A percentile compares a stretch with the other conserved stretches of the same genome.
These are phyloP conservation scores for Epichloe sp. DNA, from an alignment of 2,329 filamentous ascomycete genomes.

Conservation along the genomic window DNA sequence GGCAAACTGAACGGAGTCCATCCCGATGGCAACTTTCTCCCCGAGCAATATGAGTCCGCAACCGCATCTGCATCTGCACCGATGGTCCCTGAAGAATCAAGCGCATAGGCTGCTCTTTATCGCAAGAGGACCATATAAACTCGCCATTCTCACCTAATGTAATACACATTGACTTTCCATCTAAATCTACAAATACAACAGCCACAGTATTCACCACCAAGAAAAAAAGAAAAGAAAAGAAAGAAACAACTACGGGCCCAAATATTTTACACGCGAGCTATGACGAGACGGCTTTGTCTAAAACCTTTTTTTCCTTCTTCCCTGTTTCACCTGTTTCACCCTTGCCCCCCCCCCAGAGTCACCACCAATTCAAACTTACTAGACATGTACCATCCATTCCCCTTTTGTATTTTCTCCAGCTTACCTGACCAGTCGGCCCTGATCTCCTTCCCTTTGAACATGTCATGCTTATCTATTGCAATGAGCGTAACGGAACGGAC, in stretches of 20 bases:
- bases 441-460: background rate
- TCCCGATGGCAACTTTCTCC: slow-evolving; percentile 15
- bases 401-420: background rate
- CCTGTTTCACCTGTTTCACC: background rate
- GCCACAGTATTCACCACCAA: too few relatives aligned
- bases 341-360: too few relatives aligned
- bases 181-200: background rate
- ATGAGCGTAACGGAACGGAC: background rate
- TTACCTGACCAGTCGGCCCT: background rate
- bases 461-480: background rate
- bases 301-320: background rate
- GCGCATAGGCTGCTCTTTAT: slow-evolving; percentile 16
- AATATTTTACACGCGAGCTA: background rate
- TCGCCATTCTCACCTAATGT: background rate
- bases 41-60: slow-evolving; percentile 7
- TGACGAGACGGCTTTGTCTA: background rate
- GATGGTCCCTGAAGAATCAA: slow-evolving; percentile 15
- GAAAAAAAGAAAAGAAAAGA: background rate
- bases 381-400: background rate
- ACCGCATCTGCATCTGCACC: slow-evolving; percentile 9
- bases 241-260: background rate
- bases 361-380: background rate
- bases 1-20: slow-evolving; percentile 24
- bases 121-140: slow-evolving; percentile 1
- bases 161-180: background rate